These are phyloP conservation scores for Hordeum pubiflorum DNA, from an alignment of 202 grass and related monocot species.

Conservation along the genomic window DNA sequence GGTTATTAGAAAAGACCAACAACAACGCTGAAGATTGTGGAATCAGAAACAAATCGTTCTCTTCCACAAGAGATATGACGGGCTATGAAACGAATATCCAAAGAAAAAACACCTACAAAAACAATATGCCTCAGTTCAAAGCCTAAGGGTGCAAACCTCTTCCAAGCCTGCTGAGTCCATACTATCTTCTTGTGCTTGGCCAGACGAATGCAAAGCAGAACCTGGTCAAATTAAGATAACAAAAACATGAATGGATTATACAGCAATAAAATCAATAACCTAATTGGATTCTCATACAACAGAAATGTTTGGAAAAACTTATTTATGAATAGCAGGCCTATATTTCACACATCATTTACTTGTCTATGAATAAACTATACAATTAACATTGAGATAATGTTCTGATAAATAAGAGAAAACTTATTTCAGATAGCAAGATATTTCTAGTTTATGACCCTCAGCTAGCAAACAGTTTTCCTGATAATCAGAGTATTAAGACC, in stretches of 20 bases:
- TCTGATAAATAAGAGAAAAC: background rate
- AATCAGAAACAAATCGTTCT: background rate
- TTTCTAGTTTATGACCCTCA: background rate
- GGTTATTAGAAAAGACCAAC: constrained; percentile 4
- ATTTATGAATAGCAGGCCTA: background rate
- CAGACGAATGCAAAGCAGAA: constrained; percentile 24
- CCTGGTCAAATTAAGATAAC: constrained; percentile 25
- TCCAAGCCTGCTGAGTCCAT: constrained; percentile 24
- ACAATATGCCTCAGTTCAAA: constrained; percentile 13
- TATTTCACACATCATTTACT: background rate
- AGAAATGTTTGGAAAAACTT: background rate
- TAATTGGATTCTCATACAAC: background rate
- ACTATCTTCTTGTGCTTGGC: constrained; percentile 28
- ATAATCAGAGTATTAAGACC: background rate
- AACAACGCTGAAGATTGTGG: background rate
- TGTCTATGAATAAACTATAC: background rate
- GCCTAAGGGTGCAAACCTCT: constrained; percentile 49
- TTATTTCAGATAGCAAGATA: constrained; percentile 1
- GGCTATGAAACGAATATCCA: background rate
- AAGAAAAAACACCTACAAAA: background rate
- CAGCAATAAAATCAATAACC: background rate
- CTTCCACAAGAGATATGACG: constrained; percentile 7
- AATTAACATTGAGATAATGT: background rate
- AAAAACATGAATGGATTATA: constrained; percentile 3
- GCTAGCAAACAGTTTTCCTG: background rate